phyloP scores from a whole-genome alignment of 2,329 filamentous ascomycete genomes.

The Diaporthe citri region DNA sequence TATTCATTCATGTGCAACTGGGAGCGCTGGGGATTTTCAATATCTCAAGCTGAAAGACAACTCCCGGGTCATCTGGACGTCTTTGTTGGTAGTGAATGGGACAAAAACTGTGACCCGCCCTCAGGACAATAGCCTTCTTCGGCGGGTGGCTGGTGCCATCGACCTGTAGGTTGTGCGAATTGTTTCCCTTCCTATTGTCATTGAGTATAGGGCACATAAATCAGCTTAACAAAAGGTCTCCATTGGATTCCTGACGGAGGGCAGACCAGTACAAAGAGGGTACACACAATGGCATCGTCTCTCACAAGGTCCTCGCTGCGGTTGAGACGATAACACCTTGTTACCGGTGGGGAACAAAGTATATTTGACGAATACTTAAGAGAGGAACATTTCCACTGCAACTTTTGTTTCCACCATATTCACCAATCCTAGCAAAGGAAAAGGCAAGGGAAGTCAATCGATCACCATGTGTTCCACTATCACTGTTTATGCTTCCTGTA shows the following conservation, averaged over 20 bases:
- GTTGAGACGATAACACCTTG: not conserved
- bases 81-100: not conserved
- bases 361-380: not conserved
- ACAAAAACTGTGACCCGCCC: not conserved
- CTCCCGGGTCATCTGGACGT: too few relatives aligned
- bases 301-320: not conserved
- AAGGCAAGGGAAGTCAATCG: not conserved
- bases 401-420: not conserved
- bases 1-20: not conserved
- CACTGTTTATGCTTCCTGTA: not conserved
- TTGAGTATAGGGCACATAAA: not conserved
- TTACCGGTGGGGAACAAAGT: not conserved
- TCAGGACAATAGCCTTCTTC: not conserved
- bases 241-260: not conserved
- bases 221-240: not conserved
- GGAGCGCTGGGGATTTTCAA: not conserved
- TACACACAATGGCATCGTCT: not conserved
- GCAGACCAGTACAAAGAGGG: not conserved
- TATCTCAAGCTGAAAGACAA: not conserved
- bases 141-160: not conserved
- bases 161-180: not conserved
- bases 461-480: not conserved
- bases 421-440: not conserved
- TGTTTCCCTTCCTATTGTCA: not conserved
- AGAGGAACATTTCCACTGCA: fast-evolving